Base-by-base conservation (phyloP, 257 asterid genomes). In the Cordia subcordata region DNA sequence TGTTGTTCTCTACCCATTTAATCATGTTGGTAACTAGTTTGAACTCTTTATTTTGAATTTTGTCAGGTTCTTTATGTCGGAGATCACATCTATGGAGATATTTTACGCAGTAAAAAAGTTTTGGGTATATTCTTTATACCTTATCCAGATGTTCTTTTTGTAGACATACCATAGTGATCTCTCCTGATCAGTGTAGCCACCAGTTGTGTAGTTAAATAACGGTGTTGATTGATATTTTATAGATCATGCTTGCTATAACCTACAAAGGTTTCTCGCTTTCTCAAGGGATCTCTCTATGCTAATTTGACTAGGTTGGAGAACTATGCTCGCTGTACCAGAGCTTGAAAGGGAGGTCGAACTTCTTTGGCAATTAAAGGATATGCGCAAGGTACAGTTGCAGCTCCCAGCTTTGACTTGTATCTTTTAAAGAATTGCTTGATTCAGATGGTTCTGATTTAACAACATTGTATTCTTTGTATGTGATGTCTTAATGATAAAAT, bases 261-360 rank as follows among this genome's bases (percentile, higher is more conserved):
- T 19, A 5, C 21, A 17, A 1, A 32, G 52, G n/a, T 61, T 47
- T 45, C 56, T 55, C 65, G 49, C 39, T 44, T 63, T 65, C 62
- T 58, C 46, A 57, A 64, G 67, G 35, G 3, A 62, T n/a, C 60
- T 56, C 47, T 68, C 33, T 42, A 55, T 37, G 9, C 37, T 53
- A 56, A 14, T 55, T 63, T 76, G 67, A 61, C 39, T 76, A 93
- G 99, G 99, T 49, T 93, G 99, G 99, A 89, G 99, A 79, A 93
- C 99, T 37, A 93, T 93, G 99, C 99, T 93, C 49, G 96, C 89
- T 61, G 97, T 93, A 71, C 99, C 99, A 4, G 99, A 93, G 92
- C 96, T 93, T 53, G 99, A 87, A 82, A 93, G 77, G 68, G 99
- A 93, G 78, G 90, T 85, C 53, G 86, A 82, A 68, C 86, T 85